Conservation (phyloP, 176 grass and related monocot species). For the Aegilops sharonensis region DNA sequence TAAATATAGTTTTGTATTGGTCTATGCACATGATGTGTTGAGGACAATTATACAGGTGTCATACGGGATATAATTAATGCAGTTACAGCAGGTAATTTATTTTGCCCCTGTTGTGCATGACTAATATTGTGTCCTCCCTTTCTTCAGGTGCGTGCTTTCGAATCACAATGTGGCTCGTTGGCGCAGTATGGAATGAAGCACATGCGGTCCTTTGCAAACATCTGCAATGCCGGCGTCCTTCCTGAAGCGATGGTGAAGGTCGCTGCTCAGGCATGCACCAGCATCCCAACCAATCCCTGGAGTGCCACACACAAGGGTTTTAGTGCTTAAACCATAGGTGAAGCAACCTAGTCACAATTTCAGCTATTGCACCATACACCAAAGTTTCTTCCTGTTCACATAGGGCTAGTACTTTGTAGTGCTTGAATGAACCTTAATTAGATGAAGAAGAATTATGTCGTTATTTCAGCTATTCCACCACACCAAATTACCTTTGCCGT, state of each 20-base stretch:
- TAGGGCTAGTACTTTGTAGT: slow-evolving; percentile 7
- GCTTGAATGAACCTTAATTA: slow-evolving; percentile 9
- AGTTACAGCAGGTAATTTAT: not conserved
- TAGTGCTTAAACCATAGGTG: slow-evolving; percentile 53
- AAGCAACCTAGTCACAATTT: slow-evolving; percentile 2
- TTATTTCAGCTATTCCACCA: not conserved
- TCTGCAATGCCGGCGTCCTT: slow-evolving; percentile 69
- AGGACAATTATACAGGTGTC: no score
- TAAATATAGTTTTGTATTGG: no score
- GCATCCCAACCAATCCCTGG: slow-evolving; percentile 68
- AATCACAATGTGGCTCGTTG: slow-evolving; percentile 71
- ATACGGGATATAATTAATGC: not conserved
- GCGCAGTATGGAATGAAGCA: slow-evolving; percentile 97
- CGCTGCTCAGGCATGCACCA: slow-evolving; percentile 63
- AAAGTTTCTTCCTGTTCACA: not conserved
- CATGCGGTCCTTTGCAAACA: slow-evolving; percentile 79
- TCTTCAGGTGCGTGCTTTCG: slow-evolving; percentile 72
- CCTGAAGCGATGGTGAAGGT: slow-evolving; percentile 51
- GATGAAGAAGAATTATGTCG: slow-evolving; percentile 1
- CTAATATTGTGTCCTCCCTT: slow-evolving; percentile 12
- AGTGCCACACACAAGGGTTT: slow-evolving; percentile 73
- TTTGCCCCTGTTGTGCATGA: not conserved
- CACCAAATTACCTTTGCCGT: not conserved
- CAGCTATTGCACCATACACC: not conserved
- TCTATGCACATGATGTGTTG: no score